A percentile compares a stretch with the other conserved stretches of the same genome.
Evolutionary conservation across 169 alveolate species (phyloP).

Genomic region (Plasmodium coatneyi): DNA sequence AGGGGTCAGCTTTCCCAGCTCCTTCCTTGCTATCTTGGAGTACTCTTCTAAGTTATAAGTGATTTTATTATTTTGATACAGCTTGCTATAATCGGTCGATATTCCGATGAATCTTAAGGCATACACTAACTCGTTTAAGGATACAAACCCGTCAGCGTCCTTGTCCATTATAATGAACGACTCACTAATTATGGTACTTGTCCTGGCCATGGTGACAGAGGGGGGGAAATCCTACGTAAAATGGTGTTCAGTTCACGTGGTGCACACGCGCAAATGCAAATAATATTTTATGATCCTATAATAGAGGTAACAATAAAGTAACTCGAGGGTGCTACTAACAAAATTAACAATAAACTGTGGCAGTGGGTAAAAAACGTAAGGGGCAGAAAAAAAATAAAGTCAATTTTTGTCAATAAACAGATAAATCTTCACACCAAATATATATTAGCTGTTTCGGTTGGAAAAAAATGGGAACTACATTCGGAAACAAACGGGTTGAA

Average conservation of each 20-base stretch:
- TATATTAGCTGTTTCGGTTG: background rate
- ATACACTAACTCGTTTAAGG: slow-evolving; percentile 30
- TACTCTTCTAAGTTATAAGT: slow-evolving; percentile 24
- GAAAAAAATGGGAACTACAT: background rate
- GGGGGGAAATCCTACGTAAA: background rate
- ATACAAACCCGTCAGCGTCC: slow-evolving; percentile 23
- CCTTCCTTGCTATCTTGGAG: slow-evolving; percentile 61
- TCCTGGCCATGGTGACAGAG: slow-evolving; percentile 20
- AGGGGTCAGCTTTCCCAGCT: slow-evolving; percentile 43
- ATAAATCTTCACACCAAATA: background rate
- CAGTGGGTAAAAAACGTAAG: background rate
- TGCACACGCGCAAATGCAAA: background rate
- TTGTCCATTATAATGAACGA: slow-evolving; percentile 37
- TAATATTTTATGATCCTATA: background rate
- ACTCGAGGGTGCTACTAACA: background rate
- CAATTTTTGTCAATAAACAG: background rate
- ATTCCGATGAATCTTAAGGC: slow-evolving; percentile 62
- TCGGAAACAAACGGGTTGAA: background rate
- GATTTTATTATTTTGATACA: background rate
- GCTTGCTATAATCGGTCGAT: background rate
- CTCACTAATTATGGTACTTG: slow-evolving; percentile 35
- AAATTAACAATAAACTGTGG: background rate
- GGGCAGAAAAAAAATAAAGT: background rate
- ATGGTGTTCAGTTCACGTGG: background rate
- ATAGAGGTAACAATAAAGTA: background rate